Evolutionary conservation across 139 green algal genomes (phyloP).

Genomic region (Mesostigma viride): DNA sequence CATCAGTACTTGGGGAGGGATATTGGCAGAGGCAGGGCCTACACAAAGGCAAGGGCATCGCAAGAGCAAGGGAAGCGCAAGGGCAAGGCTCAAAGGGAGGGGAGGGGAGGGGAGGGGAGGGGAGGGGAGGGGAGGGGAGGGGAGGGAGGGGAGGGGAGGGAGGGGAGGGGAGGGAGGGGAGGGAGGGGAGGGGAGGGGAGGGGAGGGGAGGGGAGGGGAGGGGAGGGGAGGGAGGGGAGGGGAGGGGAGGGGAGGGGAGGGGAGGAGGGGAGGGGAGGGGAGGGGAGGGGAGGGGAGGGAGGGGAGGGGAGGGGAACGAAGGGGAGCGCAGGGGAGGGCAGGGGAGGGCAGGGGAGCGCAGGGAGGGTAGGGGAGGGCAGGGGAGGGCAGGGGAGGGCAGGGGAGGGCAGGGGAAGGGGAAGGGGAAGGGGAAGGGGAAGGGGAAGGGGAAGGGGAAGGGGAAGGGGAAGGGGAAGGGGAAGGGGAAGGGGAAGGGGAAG

Average conservation of each 20-base stretch:
- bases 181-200: background rate
- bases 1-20: background rate
- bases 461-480: too few relatives aligned
- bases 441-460: too few relatives aligned
- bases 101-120: background rate
- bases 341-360: background rate
- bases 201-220: background rate
- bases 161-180: background rate
- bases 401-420: too few relatives aligned
- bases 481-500: too few relatives aligned
- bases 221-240: background rate
- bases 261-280: background rate
- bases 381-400: too few relatives aligned
- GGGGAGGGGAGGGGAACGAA: conserved; percentile 1
- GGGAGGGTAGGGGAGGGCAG: background rate
- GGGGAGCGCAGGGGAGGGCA: background rate
- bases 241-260: background rate
- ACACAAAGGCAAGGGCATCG: background rate
- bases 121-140: background rate
- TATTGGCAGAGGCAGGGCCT: too few relatives aligned
- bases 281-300: background rate
- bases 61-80: background rate
- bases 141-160: background rate
- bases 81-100: background rate
- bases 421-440: too few relatives aligned